phyloP scores from a whole-genome alignment of 1,139 yeast genomes.

The Pichia sp. region DNA sequence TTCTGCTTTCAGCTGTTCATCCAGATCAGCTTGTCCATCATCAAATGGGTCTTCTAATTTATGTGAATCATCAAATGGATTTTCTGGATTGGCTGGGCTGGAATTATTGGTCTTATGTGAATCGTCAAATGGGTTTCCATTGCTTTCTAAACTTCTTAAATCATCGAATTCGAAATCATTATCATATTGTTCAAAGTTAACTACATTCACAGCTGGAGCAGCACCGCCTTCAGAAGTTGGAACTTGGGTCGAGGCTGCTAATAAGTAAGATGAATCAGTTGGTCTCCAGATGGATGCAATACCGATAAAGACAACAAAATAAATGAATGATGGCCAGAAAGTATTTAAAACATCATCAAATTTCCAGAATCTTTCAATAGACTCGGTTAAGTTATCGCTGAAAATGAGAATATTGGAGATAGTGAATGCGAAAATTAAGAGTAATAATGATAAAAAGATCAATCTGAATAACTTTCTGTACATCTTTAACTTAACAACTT shows the following conservation, averaged over 20 bases:
- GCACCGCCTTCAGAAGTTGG: slow-evolving; percentile 77
- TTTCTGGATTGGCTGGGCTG: slow-evolving; percentile 11
- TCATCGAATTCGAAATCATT: slow-evolving; percentile 75
- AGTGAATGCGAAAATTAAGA: slow-evolving; percentile 63
- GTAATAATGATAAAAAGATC: slow-evolving; percentile 62
- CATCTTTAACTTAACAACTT: slow-evolving; percentile 85
- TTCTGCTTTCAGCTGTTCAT: slow-evolving; percentile 23
- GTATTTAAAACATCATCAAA: slow-evolving; percentile 84
- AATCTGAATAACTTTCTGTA: slow-evolving; percentile 77
- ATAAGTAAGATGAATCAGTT: slow-evolving; percentile 89
- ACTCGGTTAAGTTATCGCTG: slow-evolving; percentile 71
- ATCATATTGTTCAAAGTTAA: slow-evolving; percentile 37
- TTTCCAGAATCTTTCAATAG: slow-evolving; percentile 91
- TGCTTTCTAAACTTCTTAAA: slow-evolving; percentile 48
- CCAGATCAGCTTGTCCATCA: slow-evolving; percentile 23
- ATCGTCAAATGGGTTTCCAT: slow-evolving; percentile 31
- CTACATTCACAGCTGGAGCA: slow-evolving; percentile 64
- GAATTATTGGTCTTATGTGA: slow-evolving; percentile 8
- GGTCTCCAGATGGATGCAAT: slow-evolving; percentile 97
- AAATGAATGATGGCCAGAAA: slow-evolving; percentile 93
- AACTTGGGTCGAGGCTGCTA: slow-evolving; percentile 92
- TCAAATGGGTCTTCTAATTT: slow-evolving; percentile 16
- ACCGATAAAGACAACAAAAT: slow-evolving; percentile 78
- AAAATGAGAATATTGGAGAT: slow-evolving; percentile 70
- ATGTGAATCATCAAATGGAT: slow-evolving; percentile 30